phyloP scores from a whole-genome alignment of 345 rosid genomes.

The Ailanthus altissimus region DNA sequence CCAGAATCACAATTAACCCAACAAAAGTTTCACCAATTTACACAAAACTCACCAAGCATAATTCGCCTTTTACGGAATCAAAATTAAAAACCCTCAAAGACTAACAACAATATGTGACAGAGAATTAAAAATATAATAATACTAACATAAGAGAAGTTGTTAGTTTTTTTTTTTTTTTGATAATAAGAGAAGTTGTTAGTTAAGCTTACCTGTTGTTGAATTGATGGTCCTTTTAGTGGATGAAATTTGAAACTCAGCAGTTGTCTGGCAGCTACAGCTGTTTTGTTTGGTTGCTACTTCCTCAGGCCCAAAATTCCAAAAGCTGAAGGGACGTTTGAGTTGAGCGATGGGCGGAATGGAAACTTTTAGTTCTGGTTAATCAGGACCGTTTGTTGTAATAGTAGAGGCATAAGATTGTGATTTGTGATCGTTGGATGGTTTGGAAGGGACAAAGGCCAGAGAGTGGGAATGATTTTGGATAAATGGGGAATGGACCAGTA shows the following conservation, averaged over 20 bases:
- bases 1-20: background rate
- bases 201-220: background rate
- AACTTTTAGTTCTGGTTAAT: no score
- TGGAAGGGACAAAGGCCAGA: background rate
- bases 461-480: no score
- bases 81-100: background rate
- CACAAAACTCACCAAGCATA: background rate
- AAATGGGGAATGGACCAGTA: no score
- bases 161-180: no score
- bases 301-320: background rate
- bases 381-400: background rate
- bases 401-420: background rate
- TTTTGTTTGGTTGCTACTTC: background rate
- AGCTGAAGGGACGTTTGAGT: background rate
- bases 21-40: no score
- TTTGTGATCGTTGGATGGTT: background rate
- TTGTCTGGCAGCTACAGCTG: background rate
- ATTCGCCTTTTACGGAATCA: background rate
- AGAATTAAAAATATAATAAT: no score
- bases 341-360: no score
- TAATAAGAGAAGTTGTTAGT: background rate
- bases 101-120: background rate
- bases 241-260: background rate
- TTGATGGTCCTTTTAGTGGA: background rate
- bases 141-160: background rate